Evolutionary conservation across 805 yeast species (phyloP).

Genomic region (Tetrapisispora phaffii): DNA sequence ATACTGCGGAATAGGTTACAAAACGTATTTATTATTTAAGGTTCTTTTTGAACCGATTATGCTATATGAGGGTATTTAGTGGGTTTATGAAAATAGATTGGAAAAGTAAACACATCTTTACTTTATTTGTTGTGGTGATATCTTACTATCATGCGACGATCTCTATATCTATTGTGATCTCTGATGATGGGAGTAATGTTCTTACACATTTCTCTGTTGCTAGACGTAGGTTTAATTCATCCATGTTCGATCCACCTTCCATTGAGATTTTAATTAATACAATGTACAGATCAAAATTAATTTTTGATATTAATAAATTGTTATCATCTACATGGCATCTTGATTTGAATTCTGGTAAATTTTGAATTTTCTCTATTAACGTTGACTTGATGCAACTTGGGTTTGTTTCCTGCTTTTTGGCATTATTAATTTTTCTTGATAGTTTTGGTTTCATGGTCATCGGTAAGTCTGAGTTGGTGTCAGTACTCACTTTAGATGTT

Average conservation of each 20-base stretch:
- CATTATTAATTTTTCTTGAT: neutral
- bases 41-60: no score
- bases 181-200: constrained; percentile 16
- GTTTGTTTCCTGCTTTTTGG: neutral
- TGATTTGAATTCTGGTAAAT: constrained; percentile 43
- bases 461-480: neutral
- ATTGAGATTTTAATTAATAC: constrained; percentile 46
- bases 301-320: constrained; percentile 45
- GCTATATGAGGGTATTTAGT: neutral
- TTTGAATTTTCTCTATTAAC: constrained; percentile 38
- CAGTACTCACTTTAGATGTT: neutral
- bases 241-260: constrained; percentile 66
- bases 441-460: neutral
- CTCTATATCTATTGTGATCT: constrained; percentile 28
- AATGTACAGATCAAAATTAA: constrained; percentile 50
- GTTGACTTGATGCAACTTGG: constrained; percentile 24
- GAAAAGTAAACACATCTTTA: neutral
- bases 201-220: constrained; percentile 24
- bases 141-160: constrained; percentile 5
- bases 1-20: no score
- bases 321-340: constrained; percentile 36
- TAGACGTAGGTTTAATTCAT: constrained; percentile 44
- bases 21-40: no score
- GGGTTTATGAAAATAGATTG: neutral
- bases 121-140: neutral